Percentiles rank a stretch among this genome's conserved stretches.
Conservation (phyloP, 768 basidiomycete genomes). For the Lactifluus piperatus region DNA sequence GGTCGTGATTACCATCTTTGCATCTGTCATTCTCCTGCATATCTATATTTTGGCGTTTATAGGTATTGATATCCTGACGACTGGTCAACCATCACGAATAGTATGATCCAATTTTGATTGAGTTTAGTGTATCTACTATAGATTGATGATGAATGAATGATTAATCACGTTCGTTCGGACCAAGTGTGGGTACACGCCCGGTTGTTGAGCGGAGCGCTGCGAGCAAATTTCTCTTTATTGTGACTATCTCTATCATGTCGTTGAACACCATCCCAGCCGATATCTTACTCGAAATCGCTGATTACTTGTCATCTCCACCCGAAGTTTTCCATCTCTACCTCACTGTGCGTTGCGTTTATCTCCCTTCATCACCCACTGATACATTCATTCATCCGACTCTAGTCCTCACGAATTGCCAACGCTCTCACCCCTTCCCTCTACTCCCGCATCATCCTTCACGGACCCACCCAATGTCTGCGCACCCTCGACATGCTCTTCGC, state of each 20-base stretch:
- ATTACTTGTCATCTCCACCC: conserved; percentile 39
- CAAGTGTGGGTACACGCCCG: too few relatives aligned
- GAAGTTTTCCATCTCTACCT: conserved; percentile 54
- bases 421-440: conserved; percentile 54
- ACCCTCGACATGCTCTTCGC: conserved; percentile 58
- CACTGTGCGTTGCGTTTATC: conserved; percentile 35
- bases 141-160: too few relatives aligned
- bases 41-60: neutral
- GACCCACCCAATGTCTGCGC: conserved; percentile 46
- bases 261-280: conserved; percentile 40
- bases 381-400: neutral
- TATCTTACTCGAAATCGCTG: conserved; percentile 57
- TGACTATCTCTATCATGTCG: too few relatives aligned
- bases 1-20: conserved; percentile 47
- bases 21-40: neutral
- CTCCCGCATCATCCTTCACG: conserved; percentile 43
- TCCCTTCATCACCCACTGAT: neutral
- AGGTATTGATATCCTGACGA: conserved; percentile 9
- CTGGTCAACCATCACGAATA: neutral
- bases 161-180: too few relatives aligned
- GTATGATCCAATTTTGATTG: neutral
- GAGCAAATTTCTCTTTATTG: too few relatives aligned
- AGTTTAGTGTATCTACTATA: neutral
- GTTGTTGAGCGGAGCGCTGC: too few relatives aligned
- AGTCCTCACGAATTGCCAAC: conserved; percentile 50